Percentiles rank a stretch among this genome's conserved stretches.
Conservation (phyloP, 2,329 filamentous ascomycete species). For the Thermoascus crustaceus region DNA sequence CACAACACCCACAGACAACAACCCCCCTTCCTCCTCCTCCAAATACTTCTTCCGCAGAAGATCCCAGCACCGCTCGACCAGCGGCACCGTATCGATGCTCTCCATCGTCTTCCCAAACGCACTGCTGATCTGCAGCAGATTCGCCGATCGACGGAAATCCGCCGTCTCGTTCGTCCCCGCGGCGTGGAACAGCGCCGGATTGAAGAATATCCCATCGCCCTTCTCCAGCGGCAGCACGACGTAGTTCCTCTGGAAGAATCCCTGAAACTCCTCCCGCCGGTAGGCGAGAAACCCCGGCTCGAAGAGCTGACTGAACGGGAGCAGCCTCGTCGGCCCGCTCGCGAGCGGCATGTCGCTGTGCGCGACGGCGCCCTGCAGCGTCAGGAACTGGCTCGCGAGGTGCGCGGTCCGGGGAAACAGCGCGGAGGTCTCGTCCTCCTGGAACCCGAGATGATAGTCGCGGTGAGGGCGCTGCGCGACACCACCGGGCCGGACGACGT, state of each 20-base stretch:
- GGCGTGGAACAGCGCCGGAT: slow-evolving; percentile 55
- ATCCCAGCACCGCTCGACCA: slow-evolving; percentile 48
- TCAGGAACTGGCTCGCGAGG: slow-evolving; percentile 48
- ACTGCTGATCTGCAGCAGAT: slow-evolving; percentile 54
- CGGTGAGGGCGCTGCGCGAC: slow-evolving; percentile 51
- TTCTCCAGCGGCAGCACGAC: slow-evolving; percentile 45
- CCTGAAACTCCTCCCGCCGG: slow-evolving; percentile 44
- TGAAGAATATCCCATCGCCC: slow-evolving; percentile 58
- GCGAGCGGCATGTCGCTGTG: slow-evolving; percentile 53
- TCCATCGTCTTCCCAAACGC: slow-evolving; percentile 60
- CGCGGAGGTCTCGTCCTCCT: slow-evolving; percentile 40
- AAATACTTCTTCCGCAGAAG: slow-evolving; percentile 46
- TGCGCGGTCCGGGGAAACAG: slow-evolving; percentile 48
- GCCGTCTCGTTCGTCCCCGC: slow-evolving; percentile 48
- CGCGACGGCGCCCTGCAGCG: slow-evolving; percentile 56
- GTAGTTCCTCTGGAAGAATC: slow-evolving; percentile 47
- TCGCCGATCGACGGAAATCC: slow-evolving; percentile 48
- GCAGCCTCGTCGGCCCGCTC: slow-evolving; percentile 52
- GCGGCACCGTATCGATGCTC: slow-evolving; percentile 44
- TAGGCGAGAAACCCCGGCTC: slow-evolving; percentile 53
- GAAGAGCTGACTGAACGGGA: slow-evolving; percentile 54
- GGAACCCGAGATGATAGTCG: slow-evolving; percentile 59
- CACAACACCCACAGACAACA: slow-evolving; percentile 34
- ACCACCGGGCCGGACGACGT: slow-evolving; percentile 53
- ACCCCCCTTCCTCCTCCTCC: slow-evolving; percentile 9